These are phyloP conservation scores for Candida frijolesensis DNA, from an alignment of 1,139 yeast species.

Conservation along the genomic window DNA sequence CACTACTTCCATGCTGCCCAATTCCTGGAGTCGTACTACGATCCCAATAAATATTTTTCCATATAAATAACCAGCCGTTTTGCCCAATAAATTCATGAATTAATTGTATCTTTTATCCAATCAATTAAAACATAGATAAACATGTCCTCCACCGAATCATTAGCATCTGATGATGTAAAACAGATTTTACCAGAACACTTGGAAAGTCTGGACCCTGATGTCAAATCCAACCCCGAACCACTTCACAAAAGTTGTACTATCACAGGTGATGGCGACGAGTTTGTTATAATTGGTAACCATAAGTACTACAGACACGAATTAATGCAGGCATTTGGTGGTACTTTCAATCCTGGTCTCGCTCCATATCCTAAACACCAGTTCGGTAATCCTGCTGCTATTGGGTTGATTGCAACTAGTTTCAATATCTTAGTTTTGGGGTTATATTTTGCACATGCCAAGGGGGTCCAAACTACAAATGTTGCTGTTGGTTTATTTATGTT, in stretches of 20 bases:
- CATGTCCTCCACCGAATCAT: conserved; percentile 2
- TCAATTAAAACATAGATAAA: background rate
- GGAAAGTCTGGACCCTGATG: background rate
- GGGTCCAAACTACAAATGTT: conserved; percentile 34
- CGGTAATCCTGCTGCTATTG: conserved; percentile 66
- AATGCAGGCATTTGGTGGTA: conserved; percentile 40
- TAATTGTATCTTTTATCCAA: background rate
- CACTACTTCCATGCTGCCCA: background rate
- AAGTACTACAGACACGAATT: conserved; percentile 40
- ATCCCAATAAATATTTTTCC: too few relatives aligned
- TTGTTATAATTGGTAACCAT: conserved; percentile 32
- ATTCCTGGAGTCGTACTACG: too few relatives aligned
- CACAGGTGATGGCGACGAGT: conserved; percentile 28
- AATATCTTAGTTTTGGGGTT: conserved; percentile 48
- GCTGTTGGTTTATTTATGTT: conserved; percentile 47
- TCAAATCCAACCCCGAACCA: background rate
- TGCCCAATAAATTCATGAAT: too few relatives aligned
- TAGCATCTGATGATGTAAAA: background rate
- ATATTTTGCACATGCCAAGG: conserved; percentile 40
- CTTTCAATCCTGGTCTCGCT: conserved; percentile 33
- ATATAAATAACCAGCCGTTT: too few relatives aligned
- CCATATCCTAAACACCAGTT: conserved; percentile 36
- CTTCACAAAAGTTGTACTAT: conserved; percentile 18
- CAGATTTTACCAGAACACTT: background rate
- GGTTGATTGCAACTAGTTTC: conserved; percentile 42